phyloP scores from a whole-genome alignment of 352 stramenopile species.

The Phytophthora lateralis region DNA sequence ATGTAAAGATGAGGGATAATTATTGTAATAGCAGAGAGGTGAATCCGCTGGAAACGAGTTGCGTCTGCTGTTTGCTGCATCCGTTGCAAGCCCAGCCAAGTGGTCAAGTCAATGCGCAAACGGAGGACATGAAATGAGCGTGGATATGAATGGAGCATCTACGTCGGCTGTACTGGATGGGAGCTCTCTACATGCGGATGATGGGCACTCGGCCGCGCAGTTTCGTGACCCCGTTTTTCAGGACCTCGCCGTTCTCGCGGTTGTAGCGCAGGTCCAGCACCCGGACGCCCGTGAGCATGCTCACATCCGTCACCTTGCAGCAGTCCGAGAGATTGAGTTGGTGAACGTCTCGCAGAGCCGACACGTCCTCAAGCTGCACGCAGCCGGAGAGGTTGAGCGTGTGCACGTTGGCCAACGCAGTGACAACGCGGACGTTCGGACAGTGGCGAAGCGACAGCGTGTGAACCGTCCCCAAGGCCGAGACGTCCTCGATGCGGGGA shows the following conservation, averaged over 20 bases:
- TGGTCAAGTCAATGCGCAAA: conserved; percentile 12
- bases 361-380: conserved; percentile 51
- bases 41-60: conserved; percentile 15
- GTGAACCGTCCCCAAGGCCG: conserved; percentile 48
- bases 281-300: conserved; percentile 61
- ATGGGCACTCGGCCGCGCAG: conserved; percentile 36
- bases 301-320: conserved; percentile 47
- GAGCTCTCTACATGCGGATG: conserved; percentile 33
- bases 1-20: conserved; percentile 34
- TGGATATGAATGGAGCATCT: conserved; percentile 14
- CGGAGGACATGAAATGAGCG: conserved; percentile 10
- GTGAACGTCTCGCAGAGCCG: conserved; percentile 46
- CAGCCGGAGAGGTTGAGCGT: conserved; percentile 70
- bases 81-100: no score
- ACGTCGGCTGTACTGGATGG: conserved; percentile 11
- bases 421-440: conserved; percentile 51
- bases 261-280: conserved; percentile 73
- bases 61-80: neutral
- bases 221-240: conserved; percentile 30
- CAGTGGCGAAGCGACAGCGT: conserved; percentile 70
- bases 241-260: conserved; percentile 21
- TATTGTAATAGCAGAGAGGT: conserved; percentile 38
- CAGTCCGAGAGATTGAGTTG: conserved; percentile 73
- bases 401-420: conserved; percentile 46
- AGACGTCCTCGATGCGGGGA: conserved; percentile 55